These are phyloP conservation scores for Cairneyella variabilis DNA, from an alignment of 495 filamentous ascomycete species.

Conservation along the genomic window DNA sequence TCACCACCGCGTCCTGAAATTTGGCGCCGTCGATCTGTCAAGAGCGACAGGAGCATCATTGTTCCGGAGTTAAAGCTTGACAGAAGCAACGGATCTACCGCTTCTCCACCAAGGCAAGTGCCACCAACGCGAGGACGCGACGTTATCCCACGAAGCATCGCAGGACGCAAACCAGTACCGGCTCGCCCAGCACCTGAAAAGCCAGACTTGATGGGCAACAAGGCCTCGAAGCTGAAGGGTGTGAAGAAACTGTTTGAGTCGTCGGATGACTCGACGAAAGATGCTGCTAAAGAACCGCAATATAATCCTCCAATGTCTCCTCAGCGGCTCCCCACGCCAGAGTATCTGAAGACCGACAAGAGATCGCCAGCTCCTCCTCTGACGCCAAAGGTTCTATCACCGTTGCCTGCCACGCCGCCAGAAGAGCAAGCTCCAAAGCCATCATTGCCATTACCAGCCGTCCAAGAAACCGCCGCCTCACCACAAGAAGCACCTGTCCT, in stretches of 20 bases:
- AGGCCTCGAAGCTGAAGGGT: conserved; percentile 23
- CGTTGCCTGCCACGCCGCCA: conserved; percentile 17
- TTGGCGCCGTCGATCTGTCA: conserved; percentile 23
- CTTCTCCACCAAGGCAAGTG: conserved; percentile 16
- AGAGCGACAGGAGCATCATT: conserved; percentile 20
- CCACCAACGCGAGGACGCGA: conserved; percentile 3
- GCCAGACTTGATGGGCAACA: conserved; percentile 23
- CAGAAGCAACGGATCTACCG: conserved; percentile 26
- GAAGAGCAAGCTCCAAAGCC: conserved; percentile 11
- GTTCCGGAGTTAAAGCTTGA: conserved; percentile 24
- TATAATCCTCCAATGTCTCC: too few relatives aligned
- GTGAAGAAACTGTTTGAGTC: conserved; percentile 15
- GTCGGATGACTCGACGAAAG: neutral
- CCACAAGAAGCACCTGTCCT: neutral
- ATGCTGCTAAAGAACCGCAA: conserved; percentile 9
- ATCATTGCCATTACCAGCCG: neutral
- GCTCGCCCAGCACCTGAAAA: conserved; percentile 21
- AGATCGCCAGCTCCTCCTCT: neutral
- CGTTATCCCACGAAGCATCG: conserved; percentile 17
- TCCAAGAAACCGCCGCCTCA: conserved; percentile 6
- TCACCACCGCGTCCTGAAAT: conserved; percentile 21
- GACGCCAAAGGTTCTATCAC: conserved; percentile 7
- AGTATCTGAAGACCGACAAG: conserved; percentile 20
- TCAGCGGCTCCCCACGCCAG: conserved; percentile 14
- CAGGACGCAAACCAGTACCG: conserved; percentile 19